Conservation (phyloP, 371 early-diverging fungal genomes). For the Catenaria anguillulae region DNA sequence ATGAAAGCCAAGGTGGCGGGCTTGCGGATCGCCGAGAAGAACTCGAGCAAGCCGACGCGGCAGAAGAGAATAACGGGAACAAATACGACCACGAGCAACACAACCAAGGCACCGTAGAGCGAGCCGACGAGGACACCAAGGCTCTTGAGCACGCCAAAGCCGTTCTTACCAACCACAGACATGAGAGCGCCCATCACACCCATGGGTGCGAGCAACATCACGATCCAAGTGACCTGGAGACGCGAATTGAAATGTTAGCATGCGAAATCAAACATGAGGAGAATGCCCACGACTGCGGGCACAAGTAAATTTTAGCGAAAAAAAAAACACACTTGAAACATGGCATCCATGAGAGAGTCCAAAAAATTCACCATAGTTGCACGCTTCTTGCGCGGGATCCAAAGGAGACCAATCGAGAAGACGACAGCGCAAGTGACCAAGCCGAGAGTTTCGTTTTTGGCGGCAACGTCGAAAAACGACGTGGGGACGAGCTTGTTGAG, state of each 20-base stretch:
- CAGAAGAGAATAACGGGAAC: constrained; percentile 44
- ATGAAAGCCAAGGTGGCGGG: constrained; percentile 65
- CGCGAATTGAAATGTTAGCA: too few relatives aligned
- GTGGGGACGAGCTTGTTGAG: constrained; percentile 42
- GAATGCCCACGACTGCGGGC: too few relatives aligned
- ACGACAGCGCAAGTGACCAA: constrained; percentile 51
- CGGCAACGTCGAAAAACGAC: constrained; percentile 34
- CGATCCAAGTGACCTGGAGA: constrained; percentile 24
- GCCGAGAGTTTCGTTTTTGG: constrained; percentile 39
- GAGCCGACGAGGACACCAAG: constrained; percentile 58
- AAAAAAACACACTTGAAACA: too few relatives aligned
- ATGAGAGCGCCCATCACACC: constrained; percentile 47
- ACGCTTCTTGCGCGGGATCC: constrained; percentile 24
- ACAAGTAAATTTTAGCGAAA: too few relatives aligned
- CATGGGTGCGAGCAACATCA: constrained; percentile 62
- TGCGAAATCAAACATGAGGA: too few relatives aligned
- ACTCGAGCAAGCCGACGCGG: constrained; percentile 38
- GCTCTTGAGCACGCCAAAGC: constrained; percentile 40
- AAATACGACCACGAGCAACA: constrained; percentile 40
- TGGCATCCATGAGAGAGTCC: constrained; percentile 39
- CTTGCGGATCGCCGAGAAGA: constrained; percentile 37
- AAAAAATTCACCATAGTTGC: constrained; percentile 40
- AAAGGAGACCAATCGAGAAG: constrained; percentile 50
- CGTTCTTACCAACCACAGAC: constrained; percentile 13
- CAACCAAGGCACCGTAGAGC: constrained; percentile 43